Evolutionary conservation across 768 basidiomycete species (phyloP).

Genomic region (Russula virescens): DNA sequence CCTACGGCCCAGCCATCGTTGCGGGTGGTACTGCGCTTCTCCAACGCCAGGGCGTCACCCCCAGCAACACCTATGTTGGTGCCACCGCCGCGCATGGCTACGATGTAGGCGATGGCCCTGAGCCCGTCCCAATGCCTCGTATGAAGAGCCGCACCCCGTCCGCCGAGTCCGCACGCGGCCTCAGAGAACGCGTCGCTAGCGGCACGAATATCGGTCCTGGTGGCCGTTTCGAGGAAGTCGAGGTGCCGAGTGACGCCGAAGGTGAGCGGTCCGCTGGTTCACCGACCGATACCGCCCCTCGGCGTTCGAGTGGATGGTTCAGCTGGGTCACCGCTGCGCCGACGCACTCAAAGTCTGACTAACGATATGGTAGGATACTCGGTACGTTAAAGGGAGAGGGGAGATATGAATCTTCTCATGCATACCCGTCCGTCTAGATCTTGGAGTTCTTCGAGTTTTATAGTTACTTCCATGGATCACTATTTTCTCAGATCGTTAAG

Average conservation of each 20-base stretch:
- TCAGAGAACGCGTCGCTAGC: conserved; percentile 18
- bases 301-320: conserved; percentile 19
- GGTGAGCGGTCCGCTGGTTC: conserved; percentile 35
- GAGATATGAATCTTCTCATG: not conserved
- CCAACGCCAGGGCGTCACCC: conserved; percentile 43
- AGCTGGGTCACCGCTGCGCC: conserved; percentile 15
- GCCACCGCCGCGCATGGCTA: conserved; percentile 7
- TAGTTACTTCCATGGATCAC: not conserved
- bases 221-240: conserved; percentile 61
- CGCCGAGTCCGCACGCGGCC: conserved; percentile 22
- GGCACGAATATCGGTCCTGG: conserved; percentile 20
- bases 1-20: conserved; percentile 68
- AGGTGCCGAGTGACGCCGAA: conserved; percentile 66
- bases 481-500: not conserved
- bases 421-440: not conserved
- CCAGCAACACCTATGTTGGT: conserved; percentile 23
- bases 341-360: conserved; percentile 14
- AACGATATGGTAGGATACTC: not conserved
- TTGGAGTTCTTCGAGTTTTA: not conserved
- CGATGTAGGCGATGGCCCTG: conserved; percentile 15
- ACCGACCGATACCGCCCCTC: not conserved
- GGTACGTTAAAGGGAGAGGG: not conserved
- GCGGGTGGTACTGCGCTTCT: conserved; percentile 63
- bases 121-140: conserved; percentile 34
- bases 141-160: conserved; percentile 40